Evolutionary conservation across 768 basidiomycete species (phyloP), one percentile per base, ranked within the genome.

Genomic region (Macrolepiota albuminosa): DNA sequence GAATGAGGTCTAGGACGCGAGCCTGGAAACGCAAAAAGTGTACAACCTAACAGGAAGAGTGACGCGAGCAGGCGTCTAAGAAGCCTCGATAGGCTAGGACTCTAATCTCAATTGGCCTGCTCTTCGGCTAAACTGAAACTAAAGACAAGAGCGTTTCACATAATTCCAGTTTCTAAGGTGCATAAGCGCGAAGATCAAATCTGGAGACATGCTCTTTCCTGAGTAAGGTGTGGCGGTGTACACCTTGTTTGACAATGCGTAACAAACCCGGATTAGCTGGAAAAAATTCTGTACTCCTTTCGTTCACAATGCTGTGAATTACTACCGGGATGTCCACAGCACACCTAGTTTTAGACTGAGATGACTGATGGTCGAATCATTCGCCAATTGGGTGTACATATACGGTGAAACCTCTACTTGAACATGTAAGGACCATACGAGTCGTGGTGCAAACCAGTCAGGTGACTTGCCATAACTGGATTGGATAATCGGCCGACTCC

Each of bases 401-500:
- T 43, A 29, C 29, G 1, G 29, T 29, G 29, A 29, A 29, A 29
- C 29, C 29, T 29, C 2, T 21, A 21, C 21, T 29, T 29, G 29
- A 29, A 29, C 29, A 29, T 4, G 29, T 29, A 29, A 29, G 3
- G 29, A 29, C 29, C 29, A 29, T 4, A 29, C 29, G 26, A 31
- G 39, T 54, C 16, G 26, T 6, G 52, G 16, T 29, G 34, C 18
- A 40, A 31, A 42, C 37, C 3, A n/a, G 24, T 54, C 58, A 54
- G 53, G 31, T 49, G 52, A 54, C 47, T 39, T 53, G 3, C 10
- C 24, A 5, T 2, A 21, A 47, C 53, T 54, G 45, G 40, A 47
- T 46, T 40, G 8, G 51, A 48, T 59, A 29, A 42, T 54, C 58
- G 58, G 58, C 58, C 58, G 58, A 59, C 6, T 37, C 33, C 43